Evolutionary conservation across 305 asterid species (phyloP).

Genomic region (Fraxinus floribunda): DNA sequence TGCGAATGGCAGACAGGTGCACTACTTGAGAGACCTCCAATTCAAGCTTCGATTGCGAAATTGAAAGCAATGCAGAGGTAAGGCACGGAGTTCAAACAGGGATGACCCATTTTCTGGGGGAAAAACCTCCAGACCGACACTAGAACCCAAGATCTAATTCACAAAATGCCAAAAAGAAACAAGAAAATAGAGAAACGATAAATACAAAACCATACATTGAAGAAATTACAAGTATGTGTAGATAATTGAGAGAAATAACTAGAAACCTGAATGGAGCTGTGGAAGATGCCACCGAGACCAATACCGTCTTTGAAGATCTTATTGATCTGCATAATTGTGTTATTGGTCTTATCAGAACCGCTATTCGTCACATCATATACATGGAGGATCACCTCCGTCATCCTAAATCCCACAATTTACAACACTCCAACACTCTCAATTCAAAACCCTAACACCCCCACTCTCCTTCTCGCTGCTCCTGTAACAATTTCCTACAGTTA

Average conservation of each 20-base stretch:
- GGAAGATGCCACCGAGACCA: constrained; percentile 57
- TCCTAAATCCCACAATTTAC: constrained; percentile 21
- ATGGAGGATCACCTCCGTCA: constrained; percentile 58
- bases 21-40: neutral
- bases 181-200: neutral
- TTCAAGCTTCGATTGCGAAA: neutral
- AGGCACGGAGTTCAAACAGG: neutral
- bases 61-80: neutral
- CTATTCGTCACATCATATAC: constrained; percentile 56
- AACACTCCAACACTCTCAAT: constrained; percentile 3
- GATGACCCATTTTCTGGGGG: neutral
- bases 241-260: neutral
- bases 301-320: constrained; percentile 57
- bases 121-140: neutral
- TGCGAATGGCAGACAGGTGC: neutral
- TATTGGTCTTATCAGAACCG: constrained; percentile 50
- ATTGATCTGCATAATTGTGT: constrained; percentile 54
- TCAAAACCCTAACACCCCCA: constrained; percentile 31
- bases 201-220: neutral
- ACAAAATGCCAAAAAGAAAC: neutral
- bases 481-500: neutral
- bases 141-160: constrained; percentile 30
- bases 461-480: neutral
- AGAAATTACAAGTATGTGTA: no score
- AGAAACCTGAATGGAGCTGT: constrained; percentile 55